Evolutionary conservation across 2,329 filamentous ascomycete genomes (phyloP).

Genomic region (Calonectria ilicicola): DNA sequence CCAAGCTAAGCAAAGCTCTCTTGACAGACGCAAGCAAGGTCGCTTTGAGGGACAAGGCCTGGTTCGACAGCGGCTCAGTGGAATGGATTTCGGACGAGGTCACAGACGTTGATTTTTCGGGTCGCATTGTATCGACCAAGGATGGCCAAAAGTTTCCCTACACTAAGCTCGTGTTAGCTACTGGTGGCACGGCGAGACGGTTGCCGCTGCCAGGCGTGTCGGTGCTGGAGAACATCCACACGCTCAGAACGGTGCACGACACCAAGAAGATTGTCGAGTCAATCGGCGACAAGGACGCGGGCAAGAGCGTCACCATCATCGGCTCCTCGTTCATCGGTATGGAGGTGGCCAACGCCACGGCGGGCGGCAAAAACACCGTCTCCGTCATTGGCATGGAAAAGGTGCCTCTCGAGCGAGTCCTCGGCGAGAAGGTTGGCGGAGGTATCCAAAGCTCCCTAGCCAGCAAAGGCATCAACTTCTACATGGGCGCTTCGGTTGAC

Average conservation of each 20-base stretch:
- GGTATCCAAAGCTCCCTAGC: constrained; percentile 85
- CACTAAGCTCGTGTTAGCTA: constrained; percentile 90
- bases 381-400: constrained; percentile 91
- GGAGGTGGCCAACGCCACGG: constrained; percentile 90
- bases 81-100: constrained; percentile 74
- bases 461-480: constrained; percentile 89
- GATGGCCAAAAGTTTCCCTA: constrained; percentile 80
- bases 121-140: constrained; percentile 80
- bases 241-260: constrained; percentile 82
- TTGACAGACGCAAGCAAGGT: constrained; percentile 85
- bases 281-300: constrained; percentile 76
- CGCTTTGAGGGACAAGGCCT: constrained; percentile 80
- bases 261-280: constrained; percentile 81
- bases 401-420: constrained; percentile 85
- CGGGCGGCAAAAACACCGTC: constrained; percentile 80
- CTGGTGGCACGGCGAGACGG: constrained; percentile 81
- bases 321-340: constrained; percentile 98
- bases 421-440: constrained; percentile 83
- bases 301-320: constrained; percentile 92
- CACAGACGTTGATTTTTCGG: constrained; percentile 79
- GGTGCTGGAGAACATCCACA: constrained; percentile 87
- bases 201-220: constrained; percentile 90
- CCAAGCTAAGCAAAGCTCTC: constrained; percentile 95
- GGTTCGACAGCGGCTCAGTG: constrained; percentile 75
- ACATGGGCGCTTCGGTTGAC: constrained; percentile 83